These are phyloP conservation scores for Eragrostis curvula DNA, from an alignment of 176 grass and related monocot species.

Conservation along the genomic window DNA sequence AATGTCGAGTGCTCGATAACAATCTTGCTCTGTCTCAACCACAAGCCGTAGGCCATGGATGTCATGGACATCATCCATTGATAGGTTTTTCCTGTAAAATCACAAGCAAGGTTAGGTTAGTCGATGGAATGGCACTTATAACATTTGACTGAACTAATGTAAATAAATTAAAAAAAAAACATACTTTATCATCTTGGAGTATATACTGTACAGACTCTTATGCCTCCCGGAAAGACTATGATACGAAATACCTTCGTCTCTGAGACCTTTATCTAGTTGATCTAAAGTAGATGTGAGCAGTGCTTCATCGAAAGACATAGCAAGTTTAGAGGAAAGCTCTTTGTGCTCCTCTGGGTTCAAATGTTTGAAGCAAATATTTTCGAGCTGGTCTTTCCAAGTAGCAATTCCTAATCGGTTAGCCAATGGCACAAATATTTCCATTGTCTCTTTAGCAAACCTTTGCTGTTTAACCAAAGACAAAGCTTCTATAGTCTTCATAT, in stretches of 20 bases:
- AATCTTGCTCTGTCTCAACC: conserved; percentile 85
- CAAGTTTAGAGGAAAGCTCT: conserved; percentile 68
- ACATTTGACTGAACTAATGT: conserved; percentile 28
- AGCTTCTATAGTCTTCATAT: conserved; percentile 90
- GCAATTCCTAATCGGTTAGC: conserved; percentile 82
- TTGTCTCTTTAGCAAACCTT: conserved; percentile 92
- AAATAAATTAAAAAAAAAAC: conserved; percentile 36
- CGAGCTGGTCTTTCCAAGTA: conserved; percentile 92
- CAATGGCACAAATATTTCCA: conserved; percentile 91
- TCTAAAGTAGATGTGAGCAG: conserved; percentile 66
- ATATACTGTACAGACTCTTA: conserved; percentile 89
- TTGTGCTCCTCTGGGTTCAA: conserved; percentile 81
- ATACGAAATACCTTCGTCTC: conserved; percentile 67
- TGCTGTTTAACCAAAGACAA: conserved; percentile 78
- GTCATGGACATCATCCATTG: conserved; percentile 82
- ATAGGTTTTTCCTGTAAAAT: conserved; percentile 77
- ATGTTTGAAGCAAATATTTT: conserved; percentile 89
- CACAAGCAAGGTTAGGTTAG: conserved; percentile 22
- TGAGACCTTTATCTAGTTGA: conserved; percentile 69
- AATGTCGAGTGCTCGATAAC: conserved; percentile 73
- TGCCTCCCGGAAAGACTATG: conserved; percentile 78
- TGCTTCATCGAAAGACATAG: conserved; percentile 68
- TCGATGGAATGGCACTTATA: neutral
- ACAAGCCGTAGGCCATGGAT: conserved; percentile 91
- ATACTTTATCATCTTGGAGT: conserved; percentile 92